Evolutionary conservation across 805 yeast species (phyloP).

Genomic region (Candida tibetensis): DNA sequence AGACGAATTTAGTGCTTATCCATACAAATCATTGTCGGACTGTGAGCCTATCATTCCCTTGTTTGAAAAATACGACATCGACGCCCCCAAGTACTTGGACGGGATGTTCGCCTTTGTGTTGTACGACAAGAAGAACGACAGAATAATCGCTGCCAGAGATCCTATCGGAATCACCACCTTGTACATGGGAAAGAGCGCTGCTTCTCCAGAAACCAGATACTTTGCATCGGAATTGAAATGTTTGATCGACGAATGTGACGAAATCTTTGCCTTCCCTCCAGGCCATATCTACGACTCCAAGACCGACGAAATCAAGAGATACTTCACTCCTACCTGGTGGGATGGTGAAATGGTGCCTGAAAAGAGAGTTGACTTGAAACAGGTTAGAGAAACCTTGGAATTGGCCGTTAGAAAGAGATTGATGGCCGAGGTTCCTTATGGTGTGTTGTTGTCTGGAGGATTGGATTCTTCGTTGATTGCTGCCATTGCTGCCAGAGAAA

Average conservation of each 20-base stretch:
- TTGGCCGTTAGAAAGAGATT: slow-evolving; percentile 97
- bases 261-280: slow-evolving; percentile 92
- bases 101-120: slow-evolving; percentile 98
- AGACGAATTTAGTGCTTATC: slow-evolving; percentile 67
- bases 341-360: slow-evolving; percentile 75
- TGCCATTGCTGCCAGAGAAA: slow-evolving; percentile 94
- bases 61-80: slow-evolving; percentile 79
- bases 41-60: slow-evolving; percentile 98
- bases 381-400: slow-evolving; percentile 79
- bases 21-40: slow-evolving; percentile 83
- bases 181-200: slow-evolving; percentile 83
- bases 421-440: slow-evolving; percentile 99
- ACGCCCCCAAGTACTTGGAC: slow-evolving; percentile 89
- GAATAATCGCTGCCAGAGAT: slow-evolving; percentile 95
- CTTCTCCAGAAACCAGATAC: slow-evolving; percentile 71
- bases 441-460: slow-evolving; percentile 96
- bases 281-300: slow-evolving; percentile 95
- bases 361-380: slow-evolving; percentile 66
- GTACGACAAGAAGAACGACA: slow-evolving; percentile 78
- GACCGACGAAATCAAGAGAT: slow-evolving; percentile 82
- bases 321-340: slow-evolving; percentile 94
- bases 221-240: slow-evolving; percentile 96
- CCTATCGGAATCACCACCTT: slow-evolving; percentile 97
- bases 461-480: slow-evolving; percentile 96
- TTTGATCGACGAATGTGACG: slow-evolving; percentile 91